A percentile compares a stretch with the other conserved stretches of the same genome.
phyloP scores from a whole-genome alignment of 2,329 filamentous ascomycete species.

The Xylariaceae sp. region DNA sequence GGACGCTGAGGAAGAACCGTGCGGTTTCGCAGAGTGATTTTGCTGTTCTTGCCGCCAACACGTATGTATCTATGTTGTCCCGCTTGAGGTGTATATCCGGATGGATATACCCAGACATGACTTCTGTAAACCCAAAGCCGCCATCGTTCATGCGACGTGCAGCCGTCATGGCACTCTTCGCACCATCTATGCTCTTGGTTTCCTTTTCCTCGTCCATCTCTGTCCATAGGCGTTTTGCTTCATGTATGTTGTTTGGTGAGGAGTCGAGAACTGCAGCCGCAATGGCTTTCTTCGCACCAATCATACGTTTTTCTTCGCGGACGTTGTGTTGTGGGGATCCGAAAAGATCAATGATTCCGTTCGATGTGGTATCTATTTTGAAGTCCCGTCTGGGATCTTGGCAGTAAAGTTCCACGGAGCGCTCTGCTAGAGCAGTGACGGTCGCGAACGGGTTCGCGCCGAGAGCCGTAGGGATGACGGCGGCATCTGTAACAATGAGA shows the following conservation, averaged over 20 bases:
- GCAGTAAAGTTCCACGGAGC: slow-evolving; percentile 58
- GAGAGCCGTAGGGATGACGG: slow-evolving; percentile 63
- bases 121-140: slow-evolving; percentile 64
- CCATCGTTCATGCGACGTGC: slow-evolving; percentile 48
- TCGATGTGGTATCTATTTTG: slow-evolving; percentile 48
- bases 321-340: slow-evolving; percentile 49
- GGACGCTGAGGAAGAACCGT: slow-evolving; percentile 61
- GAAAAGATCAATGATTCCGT: slow-evolving; percentile 57
- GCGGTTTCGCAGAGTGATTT: slow-evolving; percentile 58
- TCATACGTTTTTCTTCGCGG: slow-evolving; percentile 22
- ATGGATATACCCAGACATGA: slow-evolving; percentile 66
- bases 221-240: slow-evolving; percentile 21
- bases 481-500: slow-evolving; percentile 63
- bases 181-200: slow-evolving; percentile 39
- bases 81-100: slow-evolving; percentile 43
- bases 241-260: slow-evolving; percentile 44
- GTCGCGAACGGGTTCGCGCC: slow-evolving; percentile 71
- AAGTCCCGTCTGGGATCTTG: slow-evolving; percentile 40
- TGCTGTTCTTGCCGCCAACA: slow-evolving; percentile 54
- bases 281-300: too few species aligned
- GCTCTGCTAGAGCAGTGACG: slow-evolving; percentile 69
- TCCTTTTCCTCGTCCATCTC: slow-evolving; percentile 38
- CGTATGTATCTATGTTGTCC: slow-evolving; percentile 55
- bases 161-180: slow-evolving; percentile 43
- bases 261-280: slow-evolving; percentile 59